Evolutionary conservation across 352 stramenopile species (phyloP), one percentile per base, ranked within the genome.

Genomic region (Pythium phragmiticola): DNA sequence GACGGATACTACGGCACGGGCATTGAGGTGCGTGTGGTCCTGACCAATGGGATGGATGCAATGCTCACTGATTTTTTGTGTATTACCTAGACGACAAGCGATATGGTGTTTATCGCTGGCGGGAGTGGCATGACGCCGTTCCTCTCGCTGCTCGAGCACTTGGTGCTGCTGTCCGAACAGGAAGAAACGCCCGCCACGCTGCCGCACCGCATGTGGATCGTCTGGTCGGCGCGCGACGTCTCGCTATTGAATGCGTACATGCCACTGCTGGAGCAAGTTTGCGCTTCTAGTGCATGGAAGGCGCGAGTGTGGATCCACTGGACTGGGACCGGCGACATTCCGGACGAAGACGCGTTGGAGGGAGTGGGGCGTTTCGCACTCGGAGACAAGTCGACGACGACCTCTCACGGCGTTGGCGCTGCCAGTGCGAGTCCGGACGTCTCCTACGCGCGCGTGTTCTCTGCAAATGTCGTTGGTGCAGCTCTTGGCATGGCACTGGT

Each of bases 41-140:
- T 30, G 36, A 37, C 4, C 26, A n/a, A 39, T 19, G 8, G 5
- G 7, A 55, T 4, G n/a, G 17, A 30, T 54, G 23, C 21, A 55
- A 8, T 36, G n/a, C 6, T 19, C 19, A 21, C 7, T 21, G 11
- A 36, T 53, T 5, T 11, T 13, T 21, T 58, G 2, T 57, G 26
- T 17, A 1, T n/a, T 9, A 6, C 47, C 16, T 42, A 71, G 65
- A 52, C 28, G 19, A 60, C 72, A 52, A 63, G 68, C 19, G 72
- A 88, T 57, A 90, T 90, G 82, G 70, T 90, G 4, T 84, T 91
- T 49, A 51, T 91, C 37, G 82, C 80, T 30, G 84, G 80, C 46
- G 84, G 80, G 4, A 90, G 78, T 33, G 84, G 84, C 8, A 87
- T 92, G 75, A 87, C 82, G 6, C 84, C 84, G 30, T 90, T 92